phyloP scores from a whole-genome alignment of 495 filamentous ascomycete species.

The Annulohypoxylon moriforme region DNA sequence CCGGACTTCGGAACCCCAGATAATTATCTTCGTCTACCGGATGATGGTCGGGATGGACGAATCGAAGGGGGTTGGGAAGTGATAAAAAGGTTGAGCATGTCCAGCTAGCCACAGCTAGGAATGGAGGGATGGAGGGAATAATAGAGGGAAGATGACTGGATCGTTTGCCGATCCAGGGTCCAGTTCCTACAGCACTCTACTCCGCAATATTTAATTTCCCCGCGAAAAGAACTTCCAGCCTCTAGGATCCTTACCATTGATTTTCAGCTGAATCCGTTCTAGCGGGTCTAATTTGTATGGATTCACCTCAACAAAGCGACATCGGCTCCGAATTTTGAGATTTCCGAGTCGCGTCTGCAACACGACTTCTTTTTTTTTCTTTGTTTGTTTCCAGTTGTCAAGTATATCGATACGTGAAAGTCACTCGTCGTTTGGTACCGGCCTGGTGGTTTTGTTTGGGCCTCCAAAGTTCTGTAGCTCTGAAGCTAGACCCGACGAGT shows the following conservation, averaged over 20 bases:
- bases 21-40: not conserved
- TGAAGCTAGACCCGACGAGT: not conserved
- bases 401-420: not conserved
- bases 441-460: not conserved
- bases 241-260: slow-evolving; percentile 18
- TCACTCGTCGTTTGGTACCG: not conserved
- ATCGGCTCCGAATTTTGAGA: slow-evolving; percentile 20
- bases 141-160: slow-evolving; percentile 14
- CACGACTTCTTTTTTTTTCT: not conserved
- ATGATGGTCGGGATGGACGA: not conserved
- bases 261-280: slow-evolving; percentile 6
- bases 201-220: slow-evolving; percentile 33
- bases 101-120: not conserved
- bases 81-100: not conserved
- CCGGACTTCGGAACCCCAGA: not conserved
- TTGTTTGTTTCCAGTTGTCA: not conserved
- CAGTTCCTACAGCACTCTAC: slow-evolving; percentile 9
- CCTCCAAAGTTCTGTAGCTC: not conserved
- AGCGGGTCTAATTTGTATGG: not conserved
- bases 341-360: not conserved
- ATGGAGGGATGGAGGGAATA: not conserved
- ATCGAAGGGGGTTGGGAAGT: not conserved
- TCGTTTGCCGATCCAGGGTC: slow-evolving; percentile 11
- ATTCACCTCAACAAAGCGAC: slow-evolving; percentile 23
- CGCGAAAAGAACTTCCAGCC: slow-evolving; percentile 18